These are phyloP conservation scores for Arxiozyma telluris DNA, from an alignment of 1,139 yeast species.

Conservation along the genomic window DNA sequence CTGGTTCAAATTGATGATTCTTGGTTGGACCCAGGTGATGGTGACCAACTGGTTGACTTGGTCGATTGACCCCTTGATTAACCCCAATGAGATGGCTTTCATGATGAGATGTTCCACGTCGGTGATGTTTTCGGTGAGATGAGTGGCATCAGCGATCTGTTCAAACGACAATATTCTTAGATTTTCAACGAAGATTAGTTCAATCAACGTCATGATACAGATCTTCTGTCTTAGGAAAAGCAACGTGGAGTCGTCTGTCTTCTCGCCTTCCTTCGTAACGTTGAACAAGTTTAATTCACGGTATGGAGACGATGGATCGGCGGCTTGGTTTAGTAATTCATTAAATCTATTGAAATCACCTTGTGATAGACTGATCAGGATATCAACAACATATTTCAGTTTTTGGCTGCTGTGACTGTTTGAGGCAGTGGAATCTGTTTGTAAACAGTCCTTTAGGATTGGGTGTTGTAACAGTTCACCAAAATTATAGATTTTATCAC, in stretches of 20 bases:
- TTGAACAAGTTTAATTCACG: not conserved
- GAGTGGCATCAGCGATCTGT: constrained; percentile 70
- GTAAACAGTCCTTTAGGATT: constrained; percentile 38
- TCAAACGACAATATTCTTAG: constrained; percentile 65
- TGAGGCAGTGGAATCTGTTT: constrained; percentile 11
- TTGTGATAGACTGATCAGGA: constrained; percentile 61
- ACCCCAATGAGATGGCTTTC: constrained; percentile 77
- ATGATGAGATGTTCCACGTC: constrained; percentile 85
- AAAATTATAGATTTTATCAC: constrained; percentile 87
- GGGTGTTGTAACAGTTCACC: constrained; percentile 93
- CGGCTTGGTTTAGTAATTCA: constrained; percentile 27
- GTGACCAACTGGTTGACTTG: constrained; percentile 73
- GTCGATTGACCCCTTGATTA: constrained; percentile 80
- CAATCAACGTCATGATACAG: constrained; percentile 84
- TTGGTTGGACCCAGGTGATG: constrained; percentile 91
- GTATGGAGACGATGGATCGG: not conserved
- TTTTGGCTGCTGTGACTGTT: constrained; percentile 42
- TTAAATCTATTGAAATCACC: constrained; percentile 57
- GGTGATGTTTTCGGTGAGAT: constrained; percentile 38
- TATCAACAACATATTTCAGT: constrained; percentile 64
- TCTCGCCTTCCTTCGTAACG: not conserved
- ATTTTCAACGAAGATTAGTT: constrained; percentile 71
- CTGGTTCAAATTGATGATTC: constrained; percentile 77
- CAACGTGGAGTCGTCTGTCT: not conserved
- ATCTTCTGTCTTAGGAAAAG: constrained; percentile 76